A percentile compares a stretch with the other conserved stretches of the same genome.
Conservation (phyloP, 148 eudicot genomes). For the Salicornia ramosissima region DNA sequence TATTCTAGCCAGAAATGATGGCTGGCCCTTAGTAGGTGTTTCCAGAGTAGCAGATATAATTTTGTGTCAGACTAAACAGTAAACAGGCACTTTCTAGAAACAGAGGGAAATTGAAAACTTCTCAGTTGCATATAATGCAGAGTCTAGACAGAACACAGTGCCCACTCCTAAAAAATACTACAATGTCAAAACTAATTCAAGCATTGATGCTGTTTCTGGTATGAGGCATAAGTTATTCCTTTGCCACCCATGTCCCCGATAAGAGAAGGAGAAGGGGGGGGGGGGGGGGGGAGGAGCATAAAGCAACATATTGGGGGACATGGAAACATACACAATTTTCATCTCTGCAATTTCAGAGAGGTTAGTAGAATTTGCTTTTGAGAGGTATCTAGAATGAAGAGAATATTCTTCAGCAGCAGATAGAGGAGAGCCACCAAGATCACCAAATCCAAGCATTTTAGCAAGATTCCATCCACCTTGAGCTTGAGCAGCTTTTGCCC, state of each 20-base stretch:
- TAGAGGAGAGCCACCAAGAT: constrained; percentile 75
- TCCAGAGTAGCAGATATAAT: not conserved
- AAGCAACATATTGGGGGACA: not conserved
- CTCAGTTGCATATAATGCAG: no score
- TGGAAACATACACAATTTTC: constrained; percentile 87
- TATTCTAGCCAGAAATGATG: no score
- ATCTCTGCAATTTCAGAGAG: constrained; percentile 94
- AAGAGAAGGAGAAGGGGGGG: not conserved
- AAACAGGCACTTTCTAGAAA: not conserved
- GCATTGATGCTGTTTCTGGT: not conserved
- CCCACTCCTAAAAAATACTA: no score
- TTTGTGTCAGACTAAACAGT: not conserved
- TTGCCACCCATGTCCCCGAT: no score
- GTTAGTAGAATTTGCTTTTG: constrained; percentile 89
- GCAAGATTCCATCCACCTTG: constrained; percentile 65
- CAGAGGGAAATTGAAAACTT: not conserved
- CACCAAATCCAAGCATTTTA: constrained; percentile 87
- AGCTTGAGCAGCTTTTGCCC: constrained; percentile 93
- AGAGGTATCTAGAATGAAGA: constrained; percentile 90
- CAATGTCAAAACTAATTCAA: not conserved
- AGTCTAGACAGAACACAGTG: no score
- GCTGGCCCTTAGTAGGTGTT: not conserved
- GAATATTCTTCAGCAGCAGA: constrained; percentile 98
- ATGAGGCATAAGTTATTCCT: no score
- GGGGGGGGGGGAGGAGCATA: not conserved